Conservation (phyloP, 2,329 filamentous ascomycete genomes). For the Hymenoscyphus fructigenus region DNA sequence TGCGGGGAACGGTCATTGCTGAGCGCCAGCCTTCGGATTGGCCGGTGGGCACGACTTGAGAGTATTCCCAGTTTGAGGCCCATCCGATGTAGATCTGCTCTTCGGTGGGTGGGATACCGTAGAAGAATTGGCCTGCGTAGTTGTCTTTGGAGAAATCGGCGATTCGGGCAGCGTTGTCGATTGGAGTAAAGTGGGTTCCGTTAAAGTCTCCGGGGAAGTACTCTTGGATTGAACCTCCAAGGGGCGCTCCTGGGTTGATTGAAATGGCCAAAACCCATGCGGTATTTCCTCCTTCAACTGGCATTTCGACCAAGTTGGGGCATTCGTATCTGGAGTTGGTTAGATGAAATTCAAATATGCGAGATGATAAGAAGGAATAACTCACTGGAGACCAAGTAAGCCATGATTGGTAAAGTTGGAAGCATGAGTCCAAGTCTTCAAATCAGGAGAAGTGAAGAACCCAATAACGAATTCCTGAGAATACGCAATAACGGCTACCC, state of each 20-base stretch:
- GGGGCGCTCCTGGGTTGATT: slow-evolving; percentile 57
- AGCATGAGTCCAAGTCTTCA: slow-evolving; percentile 56
- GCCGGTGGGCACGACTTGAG: slow-evolving; percentile 52
- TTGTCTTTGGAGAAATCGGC: slow-evolving; percentile 52
- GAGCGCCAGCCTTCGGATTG: slow-evolving; percentile 52
- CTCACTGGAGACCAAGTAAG: slow-evolving; percentile 38
- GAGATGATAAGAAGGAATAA: neutral
- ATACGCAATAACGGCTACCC: slow-evolving; percentile 59
- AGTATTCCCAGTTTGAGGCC: slow-evolving; percentile 62
- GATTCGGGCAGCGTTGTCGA: slow-evolving; percentile 44
- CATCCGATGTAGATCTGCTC: slow-evolving; percentile 46
- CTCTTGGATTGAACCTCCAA: slow-evolving; percentile 54
- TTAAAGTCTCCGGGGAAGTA: slow-evolving; percentile 62
- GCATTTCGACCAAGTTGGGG: slow-evolving; percentile 59
- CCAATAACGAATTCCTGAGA: slow-evolving; percentile 55
- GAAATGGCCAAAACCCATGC: slow-evolving; percentile 50
- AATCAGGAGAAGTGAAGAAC: slow-evolving; percentile 60
- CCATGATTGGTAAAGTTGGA: slow-evolving; percentile 60
- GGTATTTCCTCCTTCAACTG: slow-evolving; percentile 40
- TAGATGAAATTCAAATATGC: neutral
- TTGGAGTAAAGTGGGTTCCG: slow-evolving; percentile 57
- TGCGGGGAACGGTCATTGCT: slow-evolving; percentile 52
- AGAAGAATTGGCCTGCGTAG: slow-evolving; percentile 58
- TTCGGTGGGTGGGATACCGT: slow-evolving; percentile 41
- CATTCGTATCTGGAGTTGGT: slow-evolving; percentile 46